Base-by-base conservation (phyloP, 2,329 filamentous ascomycete species). In the Cladosporium halotolerans region DNA sequence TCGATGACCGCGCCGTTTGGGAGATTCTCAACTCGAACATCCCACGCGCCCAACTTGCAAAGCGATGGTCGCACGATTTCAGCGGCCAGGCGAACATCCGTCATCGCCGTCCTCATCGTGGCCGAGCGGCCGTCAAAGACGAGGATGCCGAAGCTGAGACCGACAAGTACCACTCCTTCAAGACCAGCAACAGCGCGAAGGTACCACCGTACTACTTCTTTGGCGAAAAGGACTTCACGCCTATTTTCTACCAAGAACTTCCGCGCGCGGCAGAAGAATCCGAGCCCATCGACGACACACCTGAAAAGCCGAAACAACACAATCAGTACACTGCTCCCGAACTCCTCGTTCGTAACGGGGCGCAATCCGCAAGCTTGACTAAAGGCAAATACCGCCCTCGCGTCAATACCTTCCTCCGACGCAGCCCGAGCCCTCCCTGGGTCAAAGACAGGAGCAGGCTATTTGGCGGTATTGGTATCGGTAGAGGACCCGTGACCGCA, bases 51-150 rank as follows among this genome's bases (percentile, higher is more conserved):
- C 56, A 58, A 14, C 67, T 69, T 48, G 62, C 52, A 1, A 46
- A 57, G 13, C 68, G 59, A 52, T 74, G 72, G 72, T 60, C 66
- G 0, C 66, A 66, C 42, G 72, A 74, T 60, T 74, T 73, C 57
- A 62, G 62, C 16, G 55, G 59, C 4, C 53, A 60, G 13, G 69
- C 69, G 8, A 60, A 60, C 14, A 60, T 73, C 45, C 65, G 61
- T 13, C 43, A 55, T 2, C 59, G 56, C 11, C 64, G 72, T n/a
- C 52, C 57, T 16, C 70, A 73, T 50, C 61, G 70, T n/a, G 72
- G 72, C 3, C 66, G 69, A 3, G 58, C 67, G 9, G 71, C 70
- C 2, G 55, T 65, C 45, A 52, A 49, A 31, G 49, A 59, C n/a
- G 28, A 53, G 4, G 36, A 58, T 13, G 58, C 52, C 3, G 41